These are phyloP conservation scores for Metarhizium guizhouense DNA, from an alignment of 2,329 filamentous ascomycete genomes.

Conservation along the genomic window DNA sequence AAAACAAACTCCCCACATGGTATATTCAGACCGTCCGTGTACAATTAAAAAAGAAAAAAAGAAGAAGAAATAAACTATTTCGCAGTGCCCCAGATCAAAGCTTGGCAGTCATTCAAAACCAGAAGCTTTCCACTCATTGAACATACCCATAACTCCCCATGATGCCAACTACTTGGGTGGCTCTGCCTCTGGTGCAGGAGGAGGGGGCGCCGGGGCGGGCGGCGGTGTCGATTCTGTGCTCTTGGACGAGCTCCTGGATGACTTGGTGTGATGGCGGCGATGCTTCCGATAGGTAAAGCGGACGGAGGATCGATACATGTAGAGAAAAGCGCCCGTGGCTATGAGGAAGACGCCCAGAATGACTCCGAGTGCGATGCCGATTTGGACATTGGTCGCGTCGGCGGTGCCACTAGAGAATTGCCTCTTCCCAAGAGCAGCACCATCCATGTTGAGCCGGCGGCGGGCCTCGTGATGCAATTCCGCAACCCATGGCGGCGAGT, in stretches of 20 bases:
- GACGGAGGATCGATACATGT: constrained; percentile 29
- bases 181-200: constrained; percentile 2
- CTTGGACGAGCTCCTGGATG: constrained; percentile 19
- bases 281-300: constrained; percentile 21
- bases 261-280: constrained; percentile 16
- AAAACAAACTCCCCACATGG: background rate
- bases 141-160: background rate
- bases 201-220: constrained; percentile 4
- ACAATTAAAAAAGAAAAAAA: background rate
- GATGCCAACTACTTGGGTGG: background rate
- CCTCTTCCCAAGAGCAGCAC: constrained; percentile 9
- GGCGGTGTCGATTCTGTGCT: constrained; percentile 14
- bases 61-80: background rate
- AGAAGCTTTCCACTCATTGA: background rate
- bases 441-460: background rate
- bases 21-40: background rate
- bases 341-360: constrained; percentile 30
- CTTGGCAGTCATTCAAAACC: background rate
- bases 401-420: constrained; percentile 18
- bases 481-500: background rate
- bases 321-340: constrained; percentile 27
- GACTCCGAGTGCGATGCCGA: constrained; percentile 34
- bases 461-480: no score
- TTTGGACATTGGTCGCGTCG: constrained; percentile 29
- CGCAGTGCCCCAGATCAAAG: background rate